Evolutionary conservation across 1,139 yeast genomes (phyloP), one percentile per base, ranked within the genome.

Genomic region (Candida sp.): DNA sequence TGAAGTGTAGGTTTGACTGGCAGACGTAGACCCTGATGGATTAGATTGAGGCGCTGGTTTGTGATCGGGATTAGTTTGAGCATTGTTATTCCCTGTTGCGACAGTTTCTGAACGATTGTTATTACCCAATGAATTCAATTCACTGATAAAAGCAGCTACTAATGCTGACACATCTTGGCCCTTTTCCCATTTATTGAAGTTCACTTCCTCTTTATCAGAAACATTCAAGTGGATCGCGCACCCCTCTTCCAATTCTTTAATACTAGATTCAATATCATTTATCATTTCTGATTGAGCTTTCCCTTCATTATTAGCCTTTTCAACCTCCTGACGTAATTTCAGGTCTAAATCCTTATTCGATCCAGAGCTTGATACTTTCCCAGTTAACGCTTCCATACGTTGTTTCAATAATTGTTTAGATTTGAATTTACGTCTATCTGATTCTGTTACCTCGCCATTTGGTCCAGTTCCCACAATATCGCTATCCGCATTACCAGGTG

Each of bases 381-480:
- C 98, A 0, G 97, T 90, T 52, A 93, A 73, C 6, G 93, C 88
- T 21, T 96, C 96, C 95, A 91, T 89, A 51, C 96, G 75, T 37
- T 91, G 86, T 51, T 83, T 84, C 51, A 91, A 71, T 45, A 82
- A 66, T 40, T 93, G 93, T 57, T 87, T 84, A 36, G 88, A 82
- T 53, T 79, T 84, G 40, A 90, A 93, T 56, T 86, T 86, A 46
- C 86, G 77, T 47, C 87, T 77, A 58, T 91, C 97, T 12, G 80
- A 67, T 33, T 88, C 96, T 3, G 97, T 88, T 7, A 89, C 77
- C 49, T 82, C 81, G 12, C 97, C 97, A 55, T 84, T 81, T 33
- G 90, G 84, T 1, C 97, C 97, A 11, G 95, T 81, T 2, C 97
- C 97, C 22, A 75, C 72, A 41, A 89, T 75, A 21, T 58, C 62